phyloP scores from a whole-genome alignment of 2,329 filamentous ascomycete genomes.

The Tolypocladium endophyticum region DNA sequence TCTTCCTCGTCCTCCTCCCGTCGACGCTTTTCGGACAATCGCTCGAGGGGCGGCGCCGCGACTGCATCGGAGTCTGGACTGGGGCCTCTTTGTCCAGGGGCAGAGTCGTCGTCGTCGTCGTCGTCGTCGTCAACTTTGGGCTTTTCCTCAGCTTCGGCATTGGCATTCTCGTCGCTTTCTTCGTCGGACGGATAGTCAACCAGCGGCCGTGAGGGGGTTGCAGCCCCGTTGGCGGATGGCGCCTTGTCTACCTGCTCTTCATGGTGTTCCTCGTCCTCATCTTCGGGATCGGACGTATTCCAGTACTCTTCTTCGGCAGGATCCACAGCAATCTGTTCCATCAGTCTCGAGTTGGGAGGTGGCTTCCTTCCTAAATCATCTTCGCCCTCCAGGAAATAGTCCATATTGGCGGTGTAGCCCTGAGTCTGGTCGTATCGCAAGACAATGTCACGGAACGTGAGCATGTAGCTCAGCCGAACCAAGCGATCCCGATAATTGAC shows the following conservation, averaged over 20 bases:
- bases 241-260: conserved; percentile 17
- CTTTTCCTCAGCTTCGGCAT: conserved; percentile 32
- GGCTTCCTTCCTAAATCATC: conserved; percentile 40
- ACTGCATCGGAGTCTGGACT: conserved; percentile 1
- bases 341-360: conserved; percentile 41
- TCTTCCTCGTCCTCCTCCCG: conserved; percentile 87
- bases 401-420: conserved; percentile 53
- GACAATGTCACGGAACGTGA: conserved; percentile 71
- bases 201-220: conserved; percentile 57
- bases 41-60: conserved; percentile 55
- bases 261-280: conserved; percentile 46
- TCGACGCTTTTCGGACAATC: conserved; percentile 78
- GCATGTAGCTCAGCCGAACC: conserved; percentile 66
- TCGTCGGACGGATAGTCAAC: conserved; percentile 94
- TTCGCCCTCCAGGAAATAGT: conserved; percentile 64
- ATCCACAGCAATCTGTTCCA: conserved; percentile 67
- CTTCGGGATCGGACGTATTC: conserved; percentile 78
- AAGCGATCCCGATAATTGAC: conserved; percentile 74
- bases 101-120: conserved; percentile 12
- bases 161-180: conserved; percentile 50
- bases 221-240: conserved; percentile 46
- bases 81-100: conserved; percentile 17
- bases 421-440: conserved; percentile 69
- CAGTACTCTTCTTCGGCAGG: conserved; percentile 88
- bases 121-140: conserved; percentile 17